phyloP scores from a whole-genome alignment of 1,284 basidiomycete genomes.

The Cryptococcus sp. region DNA sequence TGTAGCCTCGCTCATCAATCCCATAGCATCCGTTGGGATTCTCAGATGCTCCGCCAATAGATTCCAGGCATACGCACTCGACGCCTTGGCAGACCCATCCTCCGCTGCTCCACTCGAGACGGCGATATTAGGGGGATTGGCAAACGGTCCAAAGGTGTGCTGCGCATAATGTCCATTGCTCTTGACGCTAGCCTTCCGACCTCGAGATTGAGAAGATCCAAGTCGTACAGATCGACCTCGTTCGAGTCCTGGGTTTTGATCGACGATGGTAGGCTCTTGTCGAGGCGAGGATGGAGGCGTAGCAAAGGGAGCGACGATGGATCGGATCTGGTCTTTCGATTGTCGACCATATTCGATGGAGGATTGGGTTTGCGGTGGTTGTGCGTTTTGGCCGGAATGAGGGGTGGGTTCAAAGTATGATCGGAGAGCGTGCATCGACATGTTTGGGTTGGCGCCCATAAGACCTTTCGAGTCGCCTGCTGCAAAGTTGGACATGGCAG shows the following conservation, averaged over 20 bases:
- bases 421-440: background rate
- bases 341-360: background rate
- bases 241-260: background rate
- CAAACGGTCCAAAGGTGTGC: too few species aligned
- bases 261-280: background rate
- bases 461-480: background rate
- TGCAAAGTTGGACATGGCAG: background rate
- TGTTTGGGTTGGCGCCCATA: background rate
- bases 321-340: slow-evolving; percentile 1
- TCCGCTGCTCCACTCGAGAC: background rate
- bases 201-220: background rate
- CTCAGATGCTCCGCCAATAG: slow-evolving; percentile 6
- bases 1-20: slow-evolving; percentile 1
- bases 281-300: slow-evolving; percentile 5
- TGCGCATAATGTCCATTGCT: too few species aligned
- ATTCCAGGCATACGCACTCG: slow-evolving; percentile 2
- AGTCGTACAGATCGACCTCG: background rate
- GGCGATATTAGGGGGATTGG: too few species aligned
- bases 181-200: background rate
- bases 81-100: background rate
- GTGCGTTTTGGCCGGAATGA: too few species aligned
- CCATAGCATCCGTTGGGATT: slow-evolving; percentile 3
- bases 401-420: background rate
- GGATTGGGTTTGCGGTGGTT: background rate
- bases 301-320: slow-evolving; percentile 6